Conservation (phyloP, 257 asterid species). For the Solanum gandarillasii region DNA sequence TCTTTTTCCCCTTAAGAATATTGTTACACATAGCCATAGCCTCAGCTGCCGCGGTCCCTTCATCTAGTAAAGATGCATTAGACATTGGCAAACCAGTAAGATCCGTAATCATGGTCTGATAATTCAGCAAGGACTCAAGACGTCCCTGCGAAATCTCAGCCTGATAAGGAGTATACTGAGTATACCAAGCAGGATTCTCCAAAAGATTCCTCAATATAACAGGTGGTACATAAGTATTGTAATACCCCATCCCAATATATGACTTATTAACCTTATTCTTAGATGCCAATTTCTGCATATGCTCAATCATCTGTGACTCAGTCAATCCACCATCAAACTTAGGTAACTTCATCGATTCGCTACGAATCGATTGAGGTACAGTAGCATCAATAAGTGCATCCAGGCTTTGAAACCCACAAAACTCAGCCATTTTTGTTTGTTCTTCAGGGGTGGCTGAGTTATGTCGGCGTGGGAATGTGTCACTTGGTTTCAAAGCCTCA, state of each 20-base stretch:
- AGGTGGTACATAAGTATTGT: constrained; percentile 78
- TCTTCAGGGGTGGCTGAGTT: constrained; percentile 95
- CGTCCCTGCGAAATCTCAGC: constrained; percentile 98
- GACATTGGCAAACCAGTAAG: constrained; percentile 95
- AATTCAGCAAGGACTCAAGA: constrained; percentile 81
- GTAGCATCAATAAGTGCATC: constrained; percentile 80
- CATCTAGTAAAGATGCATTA: constrained; percentile 89
- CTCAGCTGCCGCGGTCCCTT: constrained; percentile 97
- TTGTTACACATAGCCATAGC: constrained; percentile 99
- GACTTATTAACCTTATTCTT: constrained; percentile 77
- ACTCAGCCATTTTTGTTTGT: constrained; percentile 68
- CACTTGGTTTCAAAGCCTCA: constrained; percentile 65
- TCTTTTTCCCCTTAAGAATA: constrained; percentile 75
- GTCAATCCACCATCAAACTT: constrained; percentile 73
- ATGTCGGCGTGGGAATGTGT: constrained; percentile 79
- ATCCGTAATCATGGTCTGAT: constrained; percentile 84
- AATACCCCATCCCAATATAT: constrained; percentile 91
- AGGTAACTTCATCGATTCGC: constrained; percentile 48
- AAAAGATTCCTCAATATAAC: constrained; percentile 77
- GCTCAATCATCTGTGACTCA: constrained; percentile 82
- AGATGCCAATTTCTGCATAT: constrained; percentile 66
- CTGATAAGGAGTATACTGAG: constrained; percentile 97
- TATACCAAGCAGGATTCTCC: constrained; percentile 99
- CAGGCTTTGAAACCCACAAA: constrained; percentile 45
- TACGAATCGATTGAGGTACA: constrained; percentile 82